A percentile compares a stretch with the other conserved stretches of the same genome.
Conservation (phyloP, 345 rosid species). For the Toxicodendron radicans region DNA sequence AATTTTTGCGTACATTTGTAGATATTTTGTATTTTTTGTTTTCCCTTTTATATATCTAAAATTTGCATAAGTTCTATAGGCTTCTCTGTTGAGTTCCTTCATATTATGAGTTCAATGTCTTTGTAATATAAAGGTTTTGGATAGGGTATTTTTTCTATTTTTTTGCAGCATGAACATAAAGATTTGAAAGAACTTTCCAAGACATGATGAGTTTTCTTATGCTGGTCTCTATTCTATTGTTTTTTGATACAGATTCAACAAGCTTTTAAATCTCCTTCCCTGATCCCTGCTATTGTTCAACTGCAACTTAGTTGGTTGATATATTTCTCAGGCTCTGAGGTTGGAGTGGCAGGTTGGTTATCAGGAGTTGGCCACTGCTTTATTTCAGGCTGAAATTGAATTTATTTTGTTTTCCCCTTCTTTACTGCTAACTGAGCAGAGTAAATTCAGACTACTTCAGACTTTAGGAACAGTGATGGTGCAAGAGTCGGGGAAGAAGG, state of each 20-base stretch:
- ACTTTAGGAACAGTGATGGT: constrained; percentile 84
- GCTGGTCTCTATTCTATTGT: neutral
- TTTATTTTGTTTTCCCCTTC: constrained; percentile 85
- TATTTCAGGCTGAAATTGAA: constrained; percentile 93
- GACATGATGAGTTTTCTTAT: neutral
- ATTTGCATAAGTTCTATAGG: too few species aligned
- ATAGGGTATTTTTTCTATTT: neutral
- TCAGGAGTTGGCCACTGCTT: constrained; percentile 81
- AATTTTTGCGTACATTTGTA: neutral
- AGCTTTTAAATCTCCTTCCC: too few species aligned
- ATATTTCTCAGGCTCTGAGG: constrained; percentile 87
- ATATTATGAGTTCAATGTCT: neutral
- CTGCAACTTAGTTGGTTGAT: constrained; percentile 82
- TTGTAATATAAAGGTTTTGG: neutral
- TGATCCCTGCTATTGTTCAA: constrained; percentile 42
- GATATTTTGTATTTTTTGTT: neutral
- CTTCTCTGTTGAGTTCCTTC: neutral
- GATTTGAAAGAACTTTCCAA: neutral
- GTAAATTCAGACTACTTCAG: too few species aligned
- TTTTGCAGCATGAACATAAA: neutral
- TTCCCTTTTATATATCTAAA: neutral
- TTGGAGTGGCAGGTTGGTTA: constrained; percentile 97
- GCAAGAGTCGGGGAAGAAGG: constrained; percentile 96
- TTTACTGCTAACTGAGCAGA: constrained; percentile 59
- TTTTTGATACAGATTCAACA: constrained; percentile 59